Percentiles rank a stretch among this genome's conserved stretches.
phyloP scores from a whole-genome alignment of 805 yeast genomes.

The Cyberlindnera bimundalis region DNA sequence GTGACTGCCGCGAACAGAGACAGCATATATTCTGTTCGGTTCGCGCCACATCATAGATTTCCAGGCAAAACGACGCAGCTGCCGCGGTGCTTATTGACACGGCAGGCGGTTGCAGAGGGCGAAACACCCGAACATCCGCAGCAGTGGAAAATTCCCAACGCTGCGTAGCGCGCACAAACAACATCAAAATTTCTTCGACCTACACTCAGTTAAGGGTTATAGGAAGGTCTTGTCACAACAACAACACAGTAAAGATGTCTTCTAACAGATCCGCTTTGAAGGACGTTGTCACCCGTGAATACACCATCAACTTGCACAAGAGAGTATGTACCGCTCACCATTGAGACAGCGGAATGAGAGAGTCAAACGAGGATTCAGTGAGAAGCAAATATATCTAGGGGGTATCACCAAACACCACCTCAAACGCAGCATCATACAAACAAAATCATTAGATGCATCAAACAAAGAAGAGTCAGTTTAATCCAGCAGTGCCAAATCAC shows the following conservation, averaged over 20 bases:
- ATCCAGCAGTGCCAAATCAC: no score
- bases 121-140: slow-evolving; percentile 17
- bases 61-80: neutral
- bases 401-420: no score
- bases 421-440: no score
- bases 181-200: slow-evolving; percentile 18
- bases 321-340: slow-evolving; percentile 63
- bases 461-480: no score
- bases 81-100: slow-evolving; percentile 4
- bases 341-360: slow-evolving; percentile 1
- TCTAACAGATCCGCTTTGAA: slow-evolving; percentile 73
- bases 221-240: slow-evolving; percentile 4
- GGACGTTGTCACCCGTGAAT: slow-evolving; percentile 99
- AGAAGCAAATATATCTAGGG: no score
- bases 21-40: no score
- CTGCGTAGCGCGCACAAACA: slow-evolving; percentile 11
- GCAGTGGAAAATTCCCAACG: slow-evolving; percentile 12
- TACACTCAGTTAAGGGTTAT: slow-evolving; percentile 2
- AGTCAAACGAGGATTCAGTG: neutral
- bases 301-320: slow-evolving; percentile 99
- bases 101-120: slow-evolving; percentile 8
- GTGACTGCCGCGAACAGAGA: no score
- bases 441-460: no score
- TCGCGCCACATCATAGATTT: neutral
- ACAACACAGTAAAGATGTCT: slow-evolving; percentile 35